Percentiles rank a stretch among this genome's conserved stretches.
Conservation (phyloP, 2,329 filamentous ascomycete species). For the Trichophyton simii region DNA sequence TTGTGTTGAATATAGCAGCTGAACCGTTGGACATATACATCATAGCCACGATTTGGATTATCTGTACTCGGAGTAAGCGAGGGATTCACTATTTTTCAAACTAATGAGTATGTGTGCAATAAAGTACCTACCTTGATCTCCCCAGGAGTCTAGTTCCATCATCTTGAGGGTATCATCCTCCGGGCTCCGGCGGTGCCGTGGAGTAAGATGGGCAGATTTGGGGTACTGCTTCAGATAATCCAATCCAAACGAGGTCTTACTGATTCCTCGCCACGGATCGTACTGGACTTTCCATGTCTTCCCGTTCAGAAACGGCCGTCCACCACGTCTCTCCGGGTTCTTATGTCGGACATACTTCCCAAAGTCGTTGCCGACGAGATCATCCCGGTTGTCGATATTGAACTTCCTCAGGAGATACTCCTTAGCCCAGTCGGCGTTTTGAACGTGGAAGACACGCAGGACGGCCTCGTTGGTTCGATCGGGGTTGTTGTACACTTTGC, state of each 20-base stretch:
- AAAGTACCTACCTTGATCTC: conserved; percentile 23
- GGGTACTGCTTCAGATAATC: conserved; percentile 41
- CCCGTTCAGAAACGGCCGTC: conserved; percentile 40
- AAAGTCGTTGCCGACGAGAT: conserved; percentile 39
- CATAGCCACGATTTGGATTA: conserved; percentile 35
- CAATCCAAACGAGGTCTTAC: conserved; percentile 38
- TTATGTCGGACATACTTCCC: conserved; percentile 39
- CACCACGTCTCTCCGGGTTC: conserved; percentile 36
- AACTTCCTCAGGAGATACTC: conserved; percentile 40
- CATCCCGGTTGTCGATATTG: conserved; percentile 37
- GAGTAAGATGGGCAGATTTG: conserved; percentile 6
- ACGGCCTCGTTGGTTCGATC: conserved; percentile 18
- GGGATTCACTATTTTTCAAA: background rate
- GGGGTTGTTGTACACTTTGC: conserved; percentile 31
- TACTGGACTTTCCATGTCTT: conserved; percentile 39
- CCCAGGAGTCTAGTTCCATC: conserved; percentile 41
- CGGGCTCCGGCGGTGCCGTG: conserved; percentile 11
- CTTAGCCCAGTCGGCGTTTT: conserved; percentile 42
- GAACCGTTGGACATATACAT: conserved; percentile 40
- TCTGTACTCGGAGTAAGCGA: conserved; percentile 16
- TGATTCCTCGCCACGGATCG: conserved; percentile 41
- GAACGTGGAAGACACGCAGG: conserved; percentile 36
- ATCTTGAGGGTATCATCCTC: conserved; percentile 29
- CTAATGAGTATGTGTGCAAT: background rate
- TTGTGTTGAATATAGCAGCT: conserved; percentile 41